These are phyloP conservation scores for Yamadazyma akitaensis DNA, from an alignment of 805 yeast species.

Conservation along the genomic window DNA sequence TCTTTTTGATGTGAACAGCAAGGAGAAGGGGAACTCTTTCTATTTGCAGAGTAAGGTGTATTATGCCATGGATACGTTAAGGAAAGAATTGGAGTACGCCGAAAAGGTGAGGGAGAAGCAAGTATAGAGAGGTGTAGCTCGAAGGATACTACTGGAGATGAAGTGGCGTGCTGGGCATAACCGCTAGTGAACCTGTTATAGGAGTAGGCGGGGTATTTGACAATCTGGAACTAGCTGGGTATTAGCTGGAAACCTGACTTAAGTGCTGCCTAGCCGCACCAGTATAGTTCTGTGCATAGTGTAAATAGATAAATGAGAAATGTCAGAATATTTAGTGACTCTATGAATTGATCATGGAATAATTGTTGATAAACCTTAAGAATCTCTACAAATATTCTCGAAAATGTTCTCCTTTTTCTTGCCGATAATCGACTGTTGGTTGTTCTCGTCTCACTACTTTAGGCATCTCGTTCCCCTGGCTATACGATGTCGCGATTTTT, in stretches of 20 bases:
- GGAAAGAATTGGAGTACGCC: slow-evolving; percentile 66
- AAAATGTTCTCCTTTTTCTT: too few relatives aligned
- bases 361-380: too few relatives aligned
- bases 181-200: too few relatives aligned
- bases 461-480: background rate
- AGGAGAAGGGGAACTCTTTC: slow-evolving; percentile 94
- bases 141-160: background rate
- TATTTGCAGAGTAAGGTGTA: slow-evolving; percentile 90
- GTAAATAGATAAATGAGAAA: background rate
- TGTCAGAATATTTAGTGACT: too few relatives aligned
- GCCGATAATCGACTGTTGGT: too few relatives aligned
- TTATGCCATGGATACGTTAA: slow-evolving; percentile 89
- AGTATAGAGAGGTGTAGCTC: background rate
- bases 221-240: background rate
- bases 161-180: background rate
- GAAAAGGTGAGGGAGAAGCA: slow-evolving; percentile 36
- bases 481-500: background rate
- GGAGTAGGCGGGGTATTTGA: background rate
- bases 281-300: background rate
- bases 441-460: background rate
- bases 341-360: too few relatives aligned
- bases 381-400: too few relatives aligned
- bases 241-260: too few relatives aligned
- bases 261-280: too few relatives aligned
- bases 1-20: slow-evolving; percentile 82